phyloP scores from a whole-genome alignment of 768 basidiomycete genomes.

The Hericium erinaceus region DNA sequence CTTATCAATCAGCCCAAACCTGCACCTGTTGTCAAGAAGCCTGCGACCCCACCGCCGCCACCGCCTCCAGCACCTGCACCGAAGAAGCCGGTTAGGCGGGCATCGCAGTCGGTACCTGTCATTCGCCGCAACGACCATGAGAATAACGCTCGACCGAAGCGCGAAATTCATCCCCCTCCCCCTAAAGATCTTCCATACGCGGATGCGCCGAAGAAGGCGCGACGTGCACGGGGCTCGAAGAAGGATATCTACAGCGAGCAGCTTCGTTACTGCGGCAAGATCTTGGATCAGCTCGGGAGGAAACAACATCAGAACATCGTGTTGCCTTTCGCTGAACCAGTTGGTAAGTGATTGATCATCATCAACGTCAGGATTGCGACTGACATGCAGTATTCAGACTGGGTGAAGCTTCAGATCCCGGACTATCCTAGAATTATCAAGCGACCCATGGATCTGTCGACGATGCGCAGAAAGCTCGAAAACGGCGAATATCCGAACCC shows the following conservation, averaged over 20 bases:
- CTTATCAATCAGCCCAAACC: slow-evolving; percentile 31
- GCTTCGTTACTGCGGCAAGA: slow-evolving; percentile 70
- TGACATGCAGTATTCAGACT: slow-evolving; percentile 38
- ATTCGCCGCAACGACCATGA: slow-evolving; percentile 71
- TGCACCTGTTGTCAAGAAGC: slow-evolving; percentile 33
- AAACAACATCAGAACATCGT: slow-evolving; percentile 71
- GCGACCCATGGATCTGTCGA: slow-evolving; percentile 91
- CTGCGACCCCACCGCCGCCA: slow-evolving; percentile 24
- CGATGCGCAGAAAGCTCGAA: slow-evolving; percentile 82
- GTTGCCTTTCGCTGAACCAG: slow-evolving; percentile 86
- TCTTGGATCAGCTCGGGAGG: slow-evolving; percentile 66
- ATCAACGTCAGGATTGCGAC: neutral
- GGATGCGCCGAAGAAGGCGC: slow-evolving; percentile 57
- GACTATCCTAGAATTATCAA: slow-evolving; percentile 83
- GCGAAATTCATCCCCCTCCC: slow-evolving; percentile 94
- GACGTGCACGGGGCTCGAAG: slow-evolving; percentile 46
- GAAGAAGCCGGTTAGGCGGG: slow-evolving; percentile 47
- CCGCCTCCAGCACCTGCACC: slow-evolving; percentile 35
- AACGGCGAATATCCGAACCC: slow-evolving; percentile 67
- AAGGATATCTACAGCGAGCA: slow-evolving; percentile 76
- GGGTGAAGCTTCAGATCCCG: slow-evolving; percentile 69
- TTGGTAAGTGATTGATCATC: slow-evolving; percentile 50
- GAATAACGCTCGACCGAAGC: slow-evolving; percentile 75
- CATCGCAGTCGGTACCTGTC: slow-evolving; percentile 74
- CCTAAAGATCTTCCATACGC: slow-evolving; percentile 85